Evolutionary conservation across 352 stramenopile genomes (phyloP), one percentile per base, ranked within the genome.

Genomic region (Globisporangium ultimum): DNA sequence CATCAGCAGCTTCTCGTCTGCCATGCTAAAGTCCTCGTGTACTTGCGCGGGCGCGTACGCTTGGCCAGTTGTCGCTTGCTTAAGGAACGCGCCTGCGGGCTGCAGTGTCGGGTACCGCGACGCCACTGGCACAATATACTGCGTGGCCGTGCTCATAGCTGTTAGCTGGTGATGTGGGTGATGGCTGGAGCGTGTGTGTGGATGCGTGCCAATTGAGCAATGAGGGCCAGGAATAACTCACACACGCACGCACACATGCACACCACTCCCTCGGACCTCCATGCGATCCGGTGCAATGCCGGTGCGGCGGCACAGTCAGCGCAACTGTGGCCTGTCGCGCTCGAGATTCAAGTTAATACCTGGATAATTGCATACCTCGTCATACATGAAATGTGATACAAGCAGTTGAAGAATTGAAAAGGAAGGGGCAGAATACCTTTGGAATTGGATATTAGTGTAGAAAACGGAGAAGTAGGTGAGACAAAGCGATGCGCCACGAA

Each of bases 71-170:
- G 55, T 50, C 15, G 36, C 36, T 20, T 61, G 60, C 40, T 58
- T 56, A 36, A 66, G 60, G 53, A 66, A 66, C 7, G 60, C 53
- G 21, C 60, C 60, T 15, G 60, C 60, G 3, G 46, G 60, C 42
- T 66, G 60, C 18, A 66, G 47, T 20, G 51, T 64, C 21, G 58
- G 58, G 36, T 60, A 64, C 20, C 34, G 51, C 34, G 46, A 50
- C 43, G 53, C 2, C 38, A 43, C 1, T 8, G 43, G 45, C 51
- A 53, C 18, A 32, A 22, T 11, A 51, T 43, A 13, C 58, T 53
- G 40, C 60, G 53, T 62, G 11, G 2, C n/a, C 18, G 21, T n/a
- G 41, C 8, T 18, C n/a, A 21, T 43, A 18, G 18, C 12, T 13
- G 14, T 20, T 38, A 4, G 18, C 48, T 21, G n/a, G 41, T n/a